Percentiles rank a stretch among this genome's conserved stretches.
phyloP scores from a whole-genome alignment of 179 eudicot species.

The Corrigiola litoralis region DNA sequence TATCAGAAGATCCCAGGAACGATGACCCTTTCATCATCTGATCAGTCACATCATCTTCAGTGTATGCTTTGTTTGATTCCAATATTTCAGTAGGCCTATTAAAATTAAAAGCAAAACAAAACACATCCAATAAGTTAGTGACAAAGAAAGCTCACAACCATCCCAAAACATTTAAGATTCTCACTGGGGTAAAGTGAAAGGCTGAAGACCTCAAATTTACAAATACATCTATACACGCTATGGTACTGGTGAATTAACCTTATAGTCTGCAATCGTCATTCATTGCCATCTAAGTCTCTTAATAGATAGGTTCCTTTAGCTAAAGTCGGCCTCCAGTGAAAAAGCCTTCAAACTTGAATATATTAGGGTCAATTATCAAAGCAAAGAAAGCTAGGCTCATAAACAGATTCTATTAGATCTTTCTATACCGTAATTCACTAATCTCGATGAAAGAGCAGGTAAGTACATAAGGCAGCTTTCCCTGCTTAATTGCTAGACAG shows the following conservation, averaged over 20 bases:
- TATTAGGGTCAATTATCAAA: too few relatives aligned
- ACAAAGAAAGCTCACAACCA: background rate
- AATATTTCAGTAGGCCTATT: conserved; percentile 83
- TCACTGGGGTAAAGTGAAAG: too few relatives aligned
- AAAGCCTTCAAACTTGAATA: too few relatives aligned
- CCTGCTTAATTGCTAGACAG: too few relatives aligned
- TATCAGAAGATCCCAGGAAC: conserved; percentile 31
- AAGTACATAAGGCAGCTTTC: too few relatives aligned
- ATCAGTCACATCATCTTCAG: conserved; percentile 81
- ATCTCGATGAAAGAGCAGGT: too few relatives aligned
- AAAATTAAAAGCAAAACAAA: background rate
- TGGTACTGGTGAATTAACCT: background rate
- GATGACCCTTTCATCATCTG: conserved; percentile 50
- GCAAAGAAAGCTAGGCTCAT: too few relatives aligned
- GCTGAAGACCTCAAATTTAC: background rate
- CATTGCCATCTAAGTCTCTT: background rate
- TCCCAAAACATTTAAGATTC: background rate
- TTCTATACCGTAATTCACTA: too few relatives aligned
- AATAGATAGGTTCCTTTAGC: too few relatives aligned
- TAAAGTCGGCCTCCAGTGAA: too few relatives aligned
- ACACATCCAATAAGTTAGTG: background rate
- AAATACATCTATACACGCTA: background rate
- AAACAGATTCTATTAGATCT: too few relatives aligned
- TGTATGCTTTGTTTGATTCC: conserved; percentile 70
- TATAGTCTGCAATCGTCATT: background rate